Conservation (phyloP, 2,329 filamentous ascomycete genomes). For the Sporothrix euskadiensis region DNA sequence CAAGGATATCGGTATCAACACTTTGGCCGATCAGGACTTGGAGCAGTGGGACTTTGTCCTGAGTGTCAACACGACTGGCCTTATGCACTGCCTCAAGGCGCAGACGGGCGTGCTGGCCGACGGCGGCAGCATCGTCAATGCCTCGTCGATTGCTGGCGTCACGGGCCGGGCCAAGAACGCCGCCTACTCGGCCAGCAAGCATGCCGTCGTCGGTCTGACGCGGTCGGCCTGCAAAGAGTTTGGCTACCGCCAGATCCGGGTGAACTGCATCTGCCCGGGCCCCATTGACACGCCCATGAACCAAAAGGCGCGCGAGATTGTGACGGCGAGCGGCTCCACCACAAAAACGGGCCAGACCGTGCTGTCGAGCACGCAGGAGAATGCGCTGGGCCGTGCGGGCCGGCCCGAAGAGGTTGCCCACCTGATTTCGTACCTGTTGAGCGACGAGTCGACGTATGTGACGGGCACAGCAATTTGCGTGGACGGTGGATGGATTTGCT, state of each 20-base stretch:
- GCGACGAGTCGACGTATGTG: slow-evolving; percentile 33
- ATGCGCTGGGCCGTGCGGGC: slow-evolving; percentile 27
- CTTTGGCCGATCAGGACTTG: slow-evolving; percentile 47
- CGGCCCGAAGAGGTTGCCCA: slow-evolving; percentile 30
- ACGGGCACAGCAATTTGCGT: slow-evolving; percentile 30
- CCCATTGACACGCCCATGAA: slow-evolving; percentile 28
- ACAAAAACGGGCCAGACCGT: slow-evolving; percentile 7
- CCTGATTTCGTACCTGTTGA: slow-evolving; percentile 30
- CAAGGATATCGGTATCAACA: slow-evolving; percentile 41
- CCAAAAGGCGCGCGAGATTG: slow-evolving; percentile 27
- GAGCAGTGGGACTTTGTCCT: slow-evolving; percentile 32
- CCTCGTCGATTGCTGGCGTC: slow-evolving; percentile 44
- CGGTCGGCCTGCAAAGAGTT: slow-evolving; percentile 29
- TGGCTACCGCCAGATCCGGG: slow-evolving; percentile 28
- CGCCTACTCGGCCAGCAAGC: slow-evolving; percentile 32
- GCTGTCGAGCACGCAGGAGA: slow-evolving; percentile 26
- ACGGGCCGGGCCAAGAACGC: slow-evolving; percentile 37
- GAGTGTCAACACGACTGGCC: slow-evolving; percentile 29
- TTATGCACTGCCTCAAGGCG: slow-evolving; percentile 31
- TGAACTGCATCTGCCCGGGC: slow-evolving; percentile 30
- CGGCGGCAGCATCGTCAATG: slow-evolving; percentile 48
- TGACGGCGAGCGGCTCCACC: slow-evolving; percentile 10
- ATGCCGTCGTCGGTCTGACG: slow-evolving; percentile 31
- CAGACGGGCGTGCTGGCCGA: slow-evolving; percentile 38
- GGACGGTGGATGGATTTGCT: slow-evolving; percentile 30